Percentiles rank a stretch among this genome's conserved stretches.
phyloP scores from a whole-genome alignment of 140 eudicot species.

The Stevia rebaudiana region DNA sequence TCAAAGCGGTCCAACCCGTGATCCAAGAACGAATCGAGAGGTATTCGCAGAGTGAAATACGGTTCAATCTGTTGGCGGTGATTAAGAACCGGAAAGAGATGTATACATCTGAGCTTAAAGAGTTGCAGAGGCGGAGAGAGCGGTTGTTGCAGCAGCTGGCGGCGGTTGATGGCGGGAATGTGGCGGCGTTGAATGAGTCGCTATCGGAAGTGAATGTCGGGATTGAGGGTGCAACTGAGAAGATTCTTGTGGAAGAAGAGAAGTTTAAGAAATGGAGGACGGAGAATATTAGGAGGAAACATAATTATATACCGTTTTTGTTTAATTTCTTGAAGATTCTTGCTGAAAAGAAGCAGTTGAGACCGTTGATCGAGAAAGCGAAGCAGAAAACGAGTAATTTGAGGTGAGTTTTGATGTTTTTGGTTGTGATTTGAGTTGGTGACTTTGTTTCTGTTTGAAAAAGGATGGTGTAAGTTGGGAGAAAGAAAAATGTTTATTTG shows the following conservation, averaged over 20 bases:
- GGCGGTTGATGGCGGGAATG: slow-evolving; percentile 45
- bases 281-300: slow-evolving; percentile 76
- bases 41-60: slow-evolving; percentile 75
- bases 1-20: slow-evolving; percentile 74
- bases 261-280: slow-evolving; percentile 95
- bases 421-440: slow-evolving; percentile 8
- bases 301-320: slow-evolving; percentile 87
- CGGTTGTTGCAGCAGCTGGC: slow-evolving; percentile 68
- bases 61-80: slow-evolving; percentile 81
- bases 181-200: slow-evolving; percentile 53
- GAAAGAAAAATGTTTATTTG: not conserved
- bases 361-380: slow-evolving; percentile 95
- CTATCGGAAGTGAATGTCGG: slow-evolving; percentile 72
- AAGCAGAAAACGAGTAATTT: slow-evolving; percentile 61
- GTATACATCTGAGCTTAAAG: slow-evolving; percentile 81
- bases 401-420: slow-evolving; percentile 18
- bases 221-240: slow-evolving; percentile 81
- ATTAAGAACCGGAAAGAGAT: slow-evolving; percentile 88
- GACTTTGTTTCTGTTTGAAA: slow-evolving; percentile 17
- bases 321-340: slow-evolving; percentile 91
- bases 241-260: slow-evolving; percentile 90
- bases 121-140: slow-evolving; percentile 76
- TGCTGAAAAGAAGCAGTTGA: slow-evolving; percentile 98
- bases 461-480: slow-evolving; percentile 12
- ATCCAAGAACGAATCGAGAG: slow-evolving; percentile 86